A percentile compares a stretch with the other conserved stretches of the same genome.
phyloP scores from a whole-genome alignment of 306 rosid genomes.

The Rosa rugosa region DNA sequence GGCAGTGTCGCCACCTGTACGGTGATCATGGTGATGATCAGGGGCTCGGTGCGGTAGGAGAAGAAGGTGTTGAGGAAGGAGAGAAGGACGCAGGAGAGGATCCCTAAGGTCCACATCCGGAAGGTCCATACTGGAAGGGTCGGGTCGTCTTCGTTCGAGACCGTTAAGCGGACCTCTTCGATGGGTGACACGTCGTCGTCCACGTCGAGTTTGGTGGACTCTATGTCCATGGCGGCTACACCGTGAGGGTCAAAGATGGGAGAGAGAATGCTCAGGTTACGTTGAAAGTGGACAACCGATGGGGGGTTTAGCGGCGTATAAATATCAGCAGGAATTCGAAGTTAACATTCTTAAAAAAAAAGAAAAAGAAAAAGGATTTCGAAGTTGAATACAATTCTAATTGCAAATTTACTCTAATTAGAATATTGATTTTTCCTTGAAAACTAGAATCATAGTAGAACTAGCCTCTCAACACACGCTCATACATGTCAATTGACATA shows the following conservation, averaged over 20 bases:
- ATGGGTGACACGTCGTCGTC: conserved; percentile 60
- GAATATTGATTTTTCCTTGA: too few relatives aligned
- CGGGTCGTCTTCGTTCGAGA: conserved; percentile 59
- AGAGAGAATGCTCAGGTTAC: not conserved
- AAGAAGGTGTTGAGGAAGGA: conserved; percentile 86
- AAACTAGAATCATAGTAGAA: too few relatives aligned
- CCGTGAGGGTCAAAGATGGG: not conserved
- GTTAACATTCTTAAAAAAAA: too few relatives aligned
- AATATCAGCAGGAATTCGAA: too few relatives aligned
- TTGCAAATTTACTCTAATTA: too few relatives aligned
- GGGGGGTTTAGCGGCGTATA: not conserved
- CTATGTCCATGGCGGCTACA: not conserved
- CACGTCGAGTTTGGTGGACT: not conserved
- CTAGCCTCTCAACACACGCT: too few relatives aligned
- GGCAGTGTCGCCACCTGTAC: conserved; percentile 72
- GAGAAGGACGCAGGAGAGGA: conserved; percentile 53
- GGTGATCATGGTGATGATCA: conserved; percentile 56
- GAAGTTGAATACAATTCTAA: too few relatives aligned
- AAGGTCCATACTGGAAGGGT: conserved; percentile 80
- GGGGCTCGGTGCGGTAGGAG: conserved; percentile 67
- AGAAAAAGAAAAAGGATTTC: too few relatives aligned
- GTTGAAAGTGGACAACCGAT: not conserved
- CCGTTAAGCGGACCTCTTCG: conserved; percentile 70
- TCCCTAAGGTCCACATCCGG: conserved; percentile 80
- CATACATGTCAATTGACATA: too few relatives aligned